Evolutionary conservation across 2,329 filamentous ascomycete species (phyloP), one percentile per base, ranked within the genome.

Genomic region (Cercospora sp.): DNA sequence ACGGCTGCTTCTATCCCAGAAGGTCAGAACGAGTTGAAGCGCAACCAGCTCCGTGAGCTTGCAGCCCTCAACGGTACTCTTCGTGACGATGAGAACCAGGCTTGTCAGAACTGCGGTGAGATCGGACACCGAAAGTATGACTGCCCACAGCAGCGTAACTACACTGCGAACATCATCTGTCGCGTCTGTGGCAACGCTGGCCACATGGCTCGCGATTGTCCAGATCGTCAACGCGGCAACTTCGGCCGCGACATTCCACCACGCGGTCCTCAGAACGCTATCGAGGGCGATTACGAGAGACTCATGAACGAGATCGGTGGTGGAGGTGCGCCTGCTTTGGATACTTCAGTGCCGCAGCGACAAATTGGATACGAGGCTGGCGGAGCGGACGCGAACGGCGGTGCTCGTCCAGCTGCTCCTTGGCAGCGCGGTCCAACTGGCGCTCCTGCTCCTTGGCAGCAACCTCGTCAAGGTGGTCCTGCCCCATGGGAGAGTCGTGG

Each of bases 121-220:
- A 99, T 99, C 72, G 95, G 95, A 69, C 95, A 99, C 81, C 91
- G 95, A 82, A 99, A 99, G 83, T 98, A 97, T 80, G 95, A 99
- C 79, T 99, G 95, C 76, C 95, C 95, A 13, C 93, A 99, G 83
- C 92, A 95, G 80, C 92, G 94, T 79, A 99, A 99, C 83, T 98
- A 91, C 82, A 99, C 95, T n/a, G 94, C 95, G 76, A 98, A 93
- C 82, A 98, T 99, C 79, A 98, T 99, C 78, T 99, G 95, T 83
- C 94, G 94, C 76, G 91, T 97, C 75, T 99, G 95, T 83, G 95
- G 95, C 74, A 97, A 98, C 79, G 94, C 95, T 72, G 95, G 95
- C 20, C 95, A 99, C 76, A 97, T 99, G 93, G 95, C 94, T 74
- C 90, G 94, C 75, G 95, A 99, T 82, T 99, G 95, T 87, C 93